Evolutionary conservation across 2,329 filamentous ascomycete species (phyloP).

Genomic region (Penicillium sp.): DNA sequence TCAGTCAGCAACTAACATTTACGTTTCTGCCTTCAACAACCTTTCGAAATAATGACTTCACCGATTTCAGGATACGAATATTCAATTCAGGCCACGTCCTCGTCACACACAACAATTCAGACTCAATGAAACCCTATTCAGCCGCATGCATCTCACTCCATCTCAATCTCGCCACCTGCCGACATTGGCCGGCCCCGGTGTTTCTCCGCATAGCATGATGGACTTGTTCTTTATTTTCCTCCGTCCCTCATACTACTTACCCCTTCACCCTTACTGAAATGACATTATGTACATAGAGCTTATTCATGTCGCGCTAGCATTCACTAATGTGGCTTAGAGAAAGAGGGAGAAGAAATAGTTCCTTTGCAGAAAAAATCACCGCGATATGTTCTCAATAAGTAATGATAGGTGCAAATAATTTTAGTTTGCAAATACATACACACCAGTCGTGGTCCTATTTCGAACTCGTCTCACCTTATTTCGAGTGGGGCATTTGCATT

Average conservation of each 20-base stretch:
- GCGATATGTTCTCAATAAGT: neutral
- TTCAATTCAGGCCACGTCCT: neutral
- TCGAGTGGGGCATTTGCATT: neutral
- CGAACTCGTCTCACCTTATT: neutral
- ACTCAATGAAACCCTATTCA: neutral
- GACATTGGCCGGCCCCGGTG: no score
- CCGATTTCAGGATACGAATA: neutral
- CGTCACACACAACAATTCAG: neutral
- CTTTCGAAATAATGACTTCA: constrained; percentile 1
- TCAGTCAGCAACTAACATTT: neutral
- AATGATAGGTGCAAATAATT: neutral
- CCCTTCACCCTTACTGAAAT: neutral
- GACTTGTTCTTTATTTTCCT: neutral
- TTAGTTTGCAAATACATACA: neutral
- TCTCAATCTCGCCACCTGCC: neutral
- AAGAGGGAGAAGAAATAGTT: neutral
- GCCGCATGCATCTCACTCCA: neutral
- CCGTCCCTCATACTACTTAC: neutral
- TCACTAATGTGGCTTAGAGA: neutral
- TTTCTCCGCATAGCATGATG: neutral
- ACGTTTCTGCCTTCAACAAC: neutral
- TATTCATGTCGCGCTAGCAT: neutral
- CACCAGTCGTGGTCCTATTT: neutral
- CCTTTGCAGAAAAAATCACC: neutral
- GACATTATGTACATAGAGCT: neutral